These are phyloP conservation scores for Starmerella floris DNA, from an alignment of 805 yeast species.

Conservation along the genomic window DNA sequence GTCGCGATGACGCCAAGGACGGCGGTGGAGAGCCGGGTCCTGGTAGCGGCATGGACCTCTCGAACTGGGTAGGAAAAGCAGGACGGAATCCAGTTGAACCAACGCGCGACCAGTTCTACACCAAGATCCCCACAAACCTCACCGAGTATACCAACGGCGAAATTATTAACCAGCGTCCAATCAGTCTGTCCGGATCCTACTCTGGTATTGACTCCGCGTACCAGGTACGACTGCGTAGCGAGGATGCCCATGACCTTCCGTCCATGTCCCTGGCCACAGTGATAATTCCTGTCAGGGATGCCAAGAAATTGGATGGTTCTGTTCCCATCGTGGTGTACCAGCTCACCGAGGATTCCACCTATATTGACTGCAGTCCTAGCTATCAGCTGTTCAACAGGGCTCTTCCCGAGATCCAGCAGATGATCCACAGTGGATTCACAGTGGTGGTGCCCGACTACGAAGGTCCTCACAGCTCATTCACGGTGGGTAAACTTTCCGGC, in stretches of 20 bases:
- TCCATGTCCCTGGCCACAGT: constrained; percentile 24
- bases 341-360: constrained; percentile 19
- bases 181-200: constrained; percentile 14
- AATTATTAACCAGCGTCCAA: constrained; percentile 11
- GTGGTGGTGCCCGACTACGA: constrained; percentile 23
- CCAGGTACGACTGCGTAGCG: constrained; percentile 20
- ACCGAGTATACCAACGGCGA: constrained; percentile 13
- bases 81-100: constrained; percentile 12
- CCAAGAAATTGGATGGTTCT: not conserved
- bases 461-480: constrained; percentile 18
- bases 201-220: constrained; percentile 12
- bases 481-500: constrained; percentile 22
- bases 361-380: constrained; percentile 20
- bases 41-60: not conserved
- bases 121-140: constrained; percentile 4
- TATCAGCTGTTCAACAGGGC: constrained; percentile 15
- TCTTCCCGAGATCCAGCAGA: constrained; percentile 13
- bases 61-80: constrained; percentile 16
- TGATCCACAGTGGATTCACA: constrained; percentile 16
- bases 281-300: constrained; percentile 17
- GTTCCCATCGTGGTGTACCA: constrained; percentile 18
- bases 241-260: constrained; percentile 22
- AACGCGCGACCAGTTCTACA: constrained; percentile 16
- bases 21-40: constrained; percentile 15
- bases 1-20: constrained; percentile 8